A percentile compares a stretch with the other conserved stretches of the same genome.
Evolutionary conservation across 1,284 basidiomycete species (phyloP).

Genomic region (Phylloporus sp.): DNA sequence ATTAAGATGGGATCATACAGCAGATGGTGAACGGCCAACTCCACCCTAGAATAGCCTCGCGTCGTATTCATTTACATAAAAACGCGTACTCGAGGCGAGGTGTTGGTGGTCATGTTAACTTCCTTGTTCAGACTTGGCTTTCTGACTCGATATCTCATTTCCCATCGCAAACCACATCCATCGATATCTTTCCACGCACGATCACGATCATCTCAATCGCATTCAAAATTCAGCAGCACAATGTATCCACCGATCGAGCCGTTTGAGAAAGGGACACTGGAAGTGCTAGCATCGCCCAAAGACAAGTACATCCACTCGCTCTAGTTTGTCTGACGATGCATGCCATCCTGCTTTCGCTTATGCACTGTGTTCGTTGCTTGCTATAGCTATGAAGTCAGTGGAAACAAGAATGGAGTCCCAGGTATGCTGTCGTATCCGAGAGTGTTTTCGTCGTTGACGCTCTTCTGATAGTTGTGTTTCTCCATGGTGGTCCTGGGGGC

Average conservation of each 20-base stretch:
- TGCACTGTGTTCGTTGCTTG: background rate
- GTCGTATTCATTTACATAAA: conserved; percentile 12
- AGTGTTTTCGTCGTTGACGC: background rate
- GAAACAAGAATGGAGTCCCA: conserved; percentile 76
- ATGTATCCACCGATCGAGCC: conserved; percentile 69
- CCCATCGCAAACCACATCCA: conserved; percentile 19
- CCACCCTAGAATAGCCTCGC: too few species aligned
- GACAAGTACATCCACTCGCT: conserved; percentile 69
- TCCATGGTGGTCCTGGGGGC: conserved; percentile 86
- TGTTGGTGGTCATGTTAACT: background rate
- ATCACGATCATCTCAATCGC: conserved; percentile 7
- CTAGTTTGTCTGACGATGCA: conserved; percentile 57
- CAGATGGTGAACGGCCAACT: too few species aligned
- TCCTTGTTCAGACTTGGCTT: conserved; percentile 20
- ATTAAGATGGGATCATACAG: too few species aligned
- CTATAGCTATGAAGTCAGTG: conserved; percentile 78
- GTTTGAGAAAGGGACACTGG: conserved; percentile 67
- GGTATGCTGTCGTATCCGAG: conserved; percentile 46
- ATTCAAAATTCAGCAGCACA: conserved; percentile 6
- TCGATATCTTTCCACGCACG: conserved; percentile 22
- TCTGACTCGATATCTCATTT: conserved; percentile 9
- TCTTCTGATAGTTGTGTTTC: conserved; percentile 67
- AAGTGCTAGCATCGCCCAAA: conserved; percentile 60
- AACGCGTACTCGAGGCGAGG: background rate
- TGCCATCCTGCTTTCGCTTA: conserved; percentile 8